Percentiles rank a stretch among this genome's conserved stretches.
Evolutionary conservation across 306 rosid species (phyloP).

Genomic region (Prinsepia uniflora): DNA sequence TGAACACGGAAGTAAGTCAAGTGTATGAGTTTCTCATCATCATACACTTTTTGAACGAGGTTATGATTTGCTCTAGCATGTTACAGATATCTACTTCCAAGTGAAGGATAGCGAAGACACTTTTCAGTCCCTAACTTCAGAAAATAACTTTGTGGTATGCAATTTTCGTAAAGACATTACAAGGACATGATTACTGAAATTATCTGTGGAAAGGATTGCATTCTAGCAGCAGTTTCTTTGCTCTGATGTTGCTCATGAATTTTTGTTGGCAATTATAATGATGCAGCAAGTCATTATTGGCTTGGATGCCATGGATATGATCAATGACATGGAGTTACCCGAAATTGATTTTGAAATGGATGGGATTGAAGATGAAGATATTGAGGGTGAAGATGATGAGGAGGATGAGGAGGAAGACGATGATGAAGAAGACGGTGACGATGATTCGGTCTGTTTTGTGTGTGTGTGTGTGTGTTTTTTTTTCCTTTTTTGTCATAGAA

Average conservation of each 20-base stretch:
- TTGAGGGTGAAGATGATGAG: conserved; percentile 47
- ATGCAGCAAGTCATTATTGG: conserved; percentile 96
- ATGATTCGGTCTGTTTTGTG: conserved; percentile 56
- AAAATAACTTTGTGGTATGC: conserved; percentile 86
- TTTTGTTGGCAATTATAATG: conserved; percentile 21
- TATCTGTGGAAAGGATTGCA: background rate
- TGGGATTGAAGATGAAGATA: conserved; percentile 73
- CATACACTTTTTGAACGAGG: conserved; percentile 25
- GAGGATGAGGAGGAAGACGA: conserved; percentile 45
- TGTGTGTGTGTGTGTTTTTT: too few relatives aligned
- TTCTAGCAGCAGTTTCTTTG: background rate
- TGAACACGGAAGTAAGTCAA: conserved; percentile 87
- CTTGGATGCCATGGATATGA: conserved; percentile 79
- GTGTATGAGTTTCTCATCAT: conserved; percentile 27
- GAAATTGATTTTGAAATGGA: conserved; percentile 85
- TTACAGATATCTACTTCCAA: conserved; percentile 87
- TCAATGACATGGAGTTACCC: conserved; percentile 70
- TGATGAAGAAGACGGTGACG: conserved; percentile 46
- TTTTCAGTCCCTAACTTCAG: conserved; percentile 66
- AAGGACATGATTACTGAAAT: background rate
- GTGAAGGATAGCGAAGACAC: conserved; percentile 68
- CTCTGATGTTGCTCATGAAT: conserved; percentile 7
- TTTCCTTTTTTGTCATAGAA: conserved; percentile 2
- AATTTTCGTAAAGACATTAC: conserved; percentile 3
- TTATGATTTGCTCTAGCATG: conserved; percentile 19